Evolutionary conservation across 768 basidiomycete genomes (phyloP), one percentile per base, ranked within the genome.

Genomic region (Hypholoma sublateritium): DNA sequence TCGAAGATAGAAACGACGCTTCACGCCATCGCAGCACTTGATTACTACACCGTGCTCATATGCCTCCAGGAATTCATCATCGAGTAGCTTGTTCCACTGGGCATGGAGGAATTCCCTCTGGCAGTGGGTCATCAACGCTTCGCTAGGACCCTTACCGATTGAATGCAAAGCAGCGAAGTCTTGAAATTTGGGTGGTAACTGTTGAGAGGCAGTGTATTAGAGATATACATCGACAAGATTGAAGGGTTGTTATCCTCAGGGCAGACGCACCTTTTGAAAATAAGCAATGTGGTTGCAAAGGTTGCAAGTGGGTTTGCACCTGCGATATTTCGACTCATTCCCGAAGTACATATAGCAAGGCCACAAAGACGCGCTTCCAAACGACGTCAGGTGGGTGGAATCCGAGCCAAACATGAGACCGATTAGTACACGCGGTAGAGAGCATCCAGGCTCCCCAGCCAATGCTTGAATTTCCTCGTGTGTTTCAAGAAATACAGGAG

Each of bases 31-130:
- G 5, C 52, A 39, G 57, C 70, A 74, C 25, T 52, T 43, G 9
- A 75, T 58, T 1, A 71, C 65, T 17, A 75, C 67, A 0, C 73
- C 70, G 51, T 72, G 59, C 16, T 49, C 48, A 43, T 71, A 75
- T 1, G 62, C 64, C 22, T 65, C 35, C 4, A 62, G 14, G 39
- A 67, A 47, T 59, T 59, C 62, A 3, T 50, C 52, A 39, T 50
- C 37, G 45, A 45, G 41, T 32, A 56, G 70, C 68, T 67, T 41
- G 7, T 53, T 50, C 69, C 69, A 73, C 19, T 62, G 43, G 2
- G 51, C 69, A 45, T 74, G 73, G 25, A 72, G 57, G 5, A 74
- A 58, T 42, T 75, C 71, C 0, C 66, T 65, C 6, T 60, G 46
- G 46, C 69, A 70, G 53, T 76, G 72, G 2, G 52, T 54, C 6